Conservation (phyloP, 2,329 filamentous ascomycete species). For the Setomelanomma holmii region DNA sequence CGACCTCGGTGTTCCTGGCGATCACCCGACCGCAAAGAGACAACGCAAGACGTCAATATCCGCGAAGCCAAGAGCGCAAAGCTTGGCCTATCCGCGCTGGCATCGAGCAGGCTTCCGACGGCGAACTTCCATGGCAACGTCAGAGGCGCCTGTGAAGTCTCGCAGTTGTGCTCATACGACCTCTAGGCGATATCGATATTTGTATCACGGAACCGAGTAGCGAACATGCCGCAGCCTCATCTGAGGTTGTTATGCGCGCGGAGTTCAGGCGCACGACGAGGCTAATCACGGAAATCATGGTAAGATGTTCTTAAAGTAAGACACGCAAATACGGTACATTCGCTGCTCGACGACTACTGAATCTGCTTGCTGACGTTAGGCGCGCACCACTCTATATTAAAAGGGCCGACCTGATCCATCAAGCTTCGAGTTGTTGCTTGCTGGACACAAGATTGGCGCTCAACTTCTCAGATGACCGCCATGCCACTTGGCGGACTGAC, state of each 20-base stretch:
- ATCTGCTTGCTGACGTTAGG: slow-evolving; percentile 4
- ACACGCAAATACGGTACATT: too few relatives aligned
- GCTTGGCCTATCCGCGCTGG: slow-evolving; percentile 18
- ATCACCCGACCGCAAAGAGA: slow-evolving; percentile 6
- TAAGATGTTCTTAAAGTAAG: too few relatives aligned
- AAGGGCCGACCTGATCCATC: not conserved
- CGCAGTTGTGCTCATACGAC: not conserved
- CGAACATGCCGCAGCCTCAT: not conserved
- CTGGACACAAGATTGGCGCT: not conserved
- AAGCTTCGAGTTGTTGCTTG: slow-evolving; percentile 3
- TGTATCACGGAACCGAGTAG: not conserved
- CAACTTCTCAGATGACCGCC: slow-evolving; percentile 5
- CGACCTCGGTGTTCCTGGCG: slow-evolving; percentile 1
- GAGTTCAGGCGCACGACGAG: not conserved
- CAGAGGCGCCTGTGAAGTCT: not conserved
- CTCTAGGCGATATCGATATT: not conserved
- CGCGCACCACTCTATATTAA: not conserved
- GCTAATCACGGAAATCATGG: not conserved
- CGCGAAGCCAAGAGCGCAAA: slow-evolving; percentile 11
- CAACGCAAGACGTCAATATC: slow-evolving; percentile 6
- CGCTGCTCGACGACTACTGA: not conserved
- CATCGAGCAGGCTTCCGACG: slow-evolving; percentile 4
- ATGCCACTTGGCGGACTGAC: slow-evolving; percentile 13
- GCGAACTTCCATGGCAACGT: slow-evolving; percentile 1
- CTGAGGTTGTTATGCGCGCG: not conserved